phyloP scores from a whole-genome alignment of 257 asterid species.

The Ballota nigra region DNA sequence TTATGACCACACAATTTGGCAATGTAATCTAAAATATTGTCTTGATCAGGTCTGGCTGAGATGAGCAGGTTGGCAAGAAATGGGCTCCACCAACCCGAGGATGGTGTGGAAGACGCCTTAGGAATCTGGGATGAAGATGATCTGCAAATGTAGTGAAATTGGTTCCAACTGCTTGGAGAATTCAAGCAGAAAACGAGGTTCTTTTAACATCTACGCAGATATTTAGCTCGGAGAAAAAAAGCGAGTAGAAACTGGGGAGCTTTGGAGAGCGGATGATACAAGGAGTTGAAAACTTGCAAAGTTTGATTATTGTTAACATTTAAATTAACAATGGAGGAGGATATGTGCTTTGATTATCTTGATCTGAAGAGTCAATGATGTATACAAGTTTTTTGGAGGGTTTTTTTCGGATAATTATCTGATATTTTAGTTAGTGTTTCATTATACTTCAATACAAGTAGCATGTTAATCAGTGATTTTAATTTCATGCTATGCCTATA shows the following conservation, averaged over 20 bases:
- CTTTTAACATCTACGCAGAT: not conserved
- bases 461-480: not conserved
- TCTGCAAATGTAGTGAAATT: conserved; percentile 17
- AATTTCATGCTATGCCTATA: too few species aligned
- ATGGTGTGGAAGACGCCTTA: conserved; percentile 32
- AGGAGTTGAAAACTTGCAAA: not conserved
- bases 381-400: not conserved
- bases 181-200: not conserved
- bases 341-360: not conserved
- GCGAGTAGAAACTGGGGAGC: not conserved
- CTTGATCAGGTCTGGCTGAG: conserved; percentile 52
- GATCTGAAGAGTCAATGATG: not conserved
- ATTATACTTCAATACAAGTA: not conserved
- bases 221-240: not conserved
- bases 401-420: not conserved
- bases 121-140: conserved; percentile 48
- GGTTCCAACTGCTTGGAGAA: not conserved
- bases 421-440: not conserved
- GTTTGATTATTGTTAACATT: not conserved
- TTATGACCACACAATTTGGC: too few species aligned
- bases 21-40: not conserved
- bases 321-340: not conserved
- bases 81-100: conserved; percentile 34
- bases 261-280: not conserved
- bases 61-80: conserved; percentile 52